phyloP scores from a whole-genome alignment of 768 basidiomycete genomes.

The Pholiota microspora region DNA sequence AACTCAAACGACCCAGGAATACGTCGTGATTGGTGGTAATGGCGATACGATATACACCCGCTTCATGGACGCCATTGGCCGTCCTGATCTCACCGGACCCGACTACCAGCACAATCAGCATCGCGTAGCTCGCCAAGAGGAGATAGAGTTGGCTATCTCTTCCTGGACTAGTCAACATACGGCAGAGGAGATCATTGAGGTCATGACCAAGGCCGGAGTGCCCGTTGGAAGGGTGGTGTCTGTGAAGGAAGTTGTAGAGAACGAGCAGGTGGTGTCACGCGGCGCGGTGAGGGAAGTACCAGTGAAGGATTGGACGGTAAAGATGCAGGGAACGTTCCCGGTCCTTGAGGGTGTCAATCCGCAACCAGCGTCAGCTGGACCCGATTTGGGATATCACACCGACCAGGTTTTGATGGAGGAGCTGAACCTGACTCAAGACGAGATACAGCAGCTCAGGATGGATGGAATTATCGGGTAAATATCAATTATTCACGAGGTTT shows the following conservation, averaged over 20 bases:
- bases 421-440: constrained; percentile 35
- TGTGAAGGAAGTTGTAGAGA: constrained; percentile 62
- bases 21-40: constrained; percentile 72
- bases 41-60: constrained; percentile 69
- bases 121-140: constrained; percentile 59
- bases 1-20: constrained; percentile 41
- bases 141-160: constrained; percentile 63
- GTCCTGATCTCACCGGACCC: constrained; percentile 58
- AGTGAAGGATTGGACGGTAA: constrained; percentile 58
- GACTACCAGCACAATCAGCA: constrained; percentile 55
- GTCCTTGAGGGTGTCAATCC: constrained; percentile 57
- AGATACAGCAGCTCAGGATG: constrained; percentile 35
- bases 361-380: constrained; percentile 66
- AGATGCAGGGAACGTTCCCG: constrained; percentile 67
- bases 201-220: constrained; percentile 51
- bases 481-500: not conserved
- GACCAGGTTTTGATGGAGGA: constrained; percentile 44
- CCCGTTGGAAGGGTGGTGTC: constrained; percentile 64
- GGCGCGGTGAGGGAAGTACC: constrained; percentile 59
- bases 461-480: constrained; percentile 42
- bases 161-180: constrained; percentile 53
- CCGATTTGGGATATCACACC: constrained; percentile 62
- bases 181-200: constrained; percentile 50
- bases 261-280: constrained; percentile 52
- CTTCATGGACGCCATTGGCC: constrained; percentile 59